Base-by-base conservation (phyloP, 2,329 filamentous ascomycete genomes). In the Furcasterigmium furcatum region DNA sequence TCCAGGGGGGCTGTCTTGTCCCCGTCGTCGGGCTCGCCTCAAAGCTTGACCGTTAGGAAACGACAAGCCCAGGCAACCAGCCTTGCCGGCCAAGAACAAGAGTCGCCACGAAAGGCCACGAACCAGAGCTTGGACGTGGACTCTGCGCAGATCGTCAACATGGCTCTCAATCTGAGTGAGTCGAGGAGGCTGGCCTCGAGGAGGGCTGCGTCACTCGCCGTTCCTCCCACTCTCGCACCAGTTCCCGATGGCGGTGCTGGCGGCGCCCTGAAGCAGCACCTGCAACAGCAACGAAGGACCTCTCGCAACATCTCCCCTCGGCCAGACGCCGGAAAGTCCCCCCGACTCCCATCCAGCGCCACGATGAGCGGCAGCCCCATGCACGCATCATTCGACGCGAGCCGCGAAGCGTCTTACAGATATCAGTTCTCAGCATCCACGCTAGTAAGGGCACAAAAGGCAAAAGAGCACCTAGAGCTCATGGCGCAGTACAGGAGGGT, bases 161-260 rank as follows among this genome's bases (percentile, higher is more conserved):
- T 97, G 79, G 92, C 92, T 2, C 68, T 97, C 55, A 94, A 86
- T 52, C 68, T 97, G 41, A 95, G 88, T 69, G 90, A 96, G 64
- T 88, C 85, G 58, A 81, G 83, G 52, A 81, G 82, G 59, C 76
- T 76, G 66, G 87, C 73, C 50, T 81, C 70, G 63, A 79, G 72
- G 65, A 77, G 71, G 64, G 82, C 61, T 63, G 76, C 65, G 54
- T 80, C 58, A 45, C 80, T 60, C 59, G 77, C 63, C 45, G 70
- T 69, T 29, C 79, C 68, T 24, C 79, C 72, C 39, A 72, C 68
- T 34, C 69, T 77, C 44, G 70, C 72, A 5, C 77, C 79, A 4
- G 58, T 80, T 4, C 73, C 80, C 4, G 68, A 80, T 61, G 67
- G 30, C 16, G 36, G 73, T 14, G 63, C 72, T 8, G 79, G 77